phyloP scores from a whole-genome alignment of 139 green algal species.

The Picochlorum sp. region DNA sequence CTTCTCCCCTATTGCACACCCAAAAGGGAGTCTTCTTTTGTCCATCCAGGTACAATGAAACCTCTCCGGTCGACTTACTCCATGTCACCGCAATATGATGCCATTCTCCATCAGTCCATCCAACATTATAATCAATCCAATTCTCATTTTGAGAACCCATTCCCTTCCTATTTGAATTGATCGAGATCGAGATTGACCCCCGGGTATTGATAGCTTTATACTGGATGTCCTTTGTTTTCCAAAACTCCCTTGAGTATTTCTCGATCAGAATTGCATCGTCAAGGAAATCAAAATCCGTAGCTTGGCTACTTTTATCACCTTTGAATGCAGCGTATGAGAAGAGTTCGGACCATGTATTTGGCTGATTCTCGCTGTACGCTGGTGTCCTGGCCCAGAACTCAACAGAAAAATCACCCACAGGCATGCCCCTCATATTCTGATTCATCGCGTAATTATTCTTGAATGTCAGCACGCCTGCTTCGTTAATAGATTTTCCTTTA shows the following conservation, averaged over 20 bases:
- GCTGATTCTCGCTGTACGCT: constrained; percentile 4
- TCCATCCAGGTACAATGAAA: constrained; percentile 64
- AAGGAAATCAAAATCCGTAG: constrained; percentile 31
- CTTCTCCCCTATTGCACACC: constrained; percentile 15
- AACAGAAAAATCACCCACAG: constrained; percentile 49
- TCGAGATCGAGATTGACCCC: constrained; percentile 61
- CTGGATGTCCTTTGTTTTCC: not conserved
- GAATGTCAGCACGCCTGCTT: constrained; percentile 37
- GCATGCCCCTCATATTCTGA: constrained; percentile 38
- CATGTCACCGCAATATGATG: constrained; percentile 76
- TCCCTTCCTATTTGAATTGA: constrained; percentile 67
- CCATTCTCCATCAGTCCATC: constrained; percentile 63
- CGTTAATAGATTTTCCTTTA: constrained; percentile 9
- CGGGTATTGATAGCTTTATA: constrained; percentile 23
- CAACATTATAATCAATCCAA: constrained; percentile 62
- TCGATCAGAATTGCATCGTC: constrained; percentile 75
- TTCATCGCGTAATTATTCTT: constrained; percentile 75
- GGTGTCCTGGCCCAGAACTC: constrained; percentile 68
- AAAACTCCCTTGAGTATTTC: constrained; percentile 37
- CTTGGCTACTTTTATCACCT: not conserved
- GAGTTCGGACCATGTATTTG: constrained; percentile 21
- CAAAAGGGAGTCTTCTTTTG: constrained; percentile 42
- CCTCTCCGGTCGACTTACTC: constrained; percentile 40
- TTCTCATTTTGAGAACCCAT: constrained; percentile 29
- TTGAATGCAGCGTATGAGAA: constrained; percentile 40